Evolutionary conservation across 179 eudicot species (phyloP).

Genomic region (Corrigiola litoralis): DNA sequence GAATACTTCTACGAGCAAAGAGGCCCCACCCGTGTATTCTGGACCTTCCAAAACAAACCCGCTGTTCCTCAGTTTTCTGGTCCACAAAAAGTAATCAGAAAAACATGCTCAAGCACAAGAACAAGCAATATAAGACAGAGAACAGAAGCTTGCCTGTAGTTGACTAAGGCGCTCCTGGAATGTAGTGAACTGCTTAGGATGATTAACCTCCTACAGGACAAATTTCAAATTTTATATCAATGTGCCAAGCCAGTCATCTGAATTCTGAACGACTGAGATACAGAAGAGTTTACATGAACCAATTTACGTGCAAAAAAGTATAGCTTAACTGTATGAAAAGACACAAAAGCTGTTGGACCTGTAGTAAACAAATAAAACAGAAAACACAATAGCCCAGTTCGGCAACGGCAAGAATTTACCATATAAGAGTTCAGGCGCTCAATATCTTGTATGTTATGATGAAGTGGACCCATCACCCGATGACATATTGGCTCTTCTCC

Average conservation of each 20-base stretch:
- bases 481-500: constrained; percentile 53
- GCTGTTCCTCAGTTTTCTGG: constrained; percentile 65
- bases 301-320: background rate
- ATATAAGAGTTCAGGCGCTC: constrained; percentile 49
- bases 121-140: background rate
- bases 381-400: background rate
- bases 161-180: constrained; percentile 62
- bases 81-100: constrained; percentile 13
- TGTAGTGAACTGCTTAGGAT: constrained; percentile 44
- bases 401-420: constrained; percentile 27
- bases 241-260: constrained; percentile 9
- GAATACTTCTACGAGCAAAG: constrained; percentile 80
- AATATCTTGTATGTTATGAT: constrained; percentile 59
- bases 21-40: constrained; percentile 99
- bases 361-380: constrained; percentile 2
- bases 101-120: constrained; percentile 1
- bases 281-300: constrained; percentile 1
- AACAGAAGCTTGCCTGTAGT: constrained; percentile 52
- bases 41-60: constrained; percentile 90
- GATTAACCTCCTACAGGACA: constrained; percentile 41
- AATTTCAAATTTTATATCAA: background rate
- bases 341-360: background rate
- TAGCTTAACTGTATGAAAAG: background rate
- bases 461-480: constrained; percentile 71
- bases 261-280: background rate